Evolutionary conservation across 2,329 filamentous ascomycete genomes (phyloP), one percentile per base, ranked within the genome.

Genomic region (Ustulina deusta): DNA sequence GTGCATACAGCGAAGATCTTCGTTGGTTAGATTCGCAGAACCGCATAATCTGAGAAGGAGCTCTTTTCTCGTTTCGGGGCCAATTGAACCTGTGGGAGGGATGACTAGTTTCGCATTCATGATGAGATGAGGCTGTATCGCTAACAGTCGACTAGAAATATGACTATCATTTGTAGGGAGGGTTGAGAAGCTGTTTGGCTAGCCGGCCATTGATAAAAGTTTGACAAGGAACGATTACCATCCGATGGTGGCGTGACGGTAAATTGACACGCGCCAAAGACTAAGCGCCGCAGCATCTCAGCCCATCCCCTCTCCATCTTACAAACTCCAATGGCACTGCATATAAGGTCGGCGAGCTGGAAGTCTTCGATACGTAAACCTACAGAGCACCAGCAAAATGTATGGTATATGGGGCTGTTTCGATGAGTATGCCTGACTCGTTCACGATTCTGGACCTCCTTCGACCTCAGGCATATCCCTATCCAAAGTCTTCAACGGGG

Each of bases 31-130:
- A 34, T 40, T 68, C 22, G 40, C 65, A 10, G 65, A 46, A 40
- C 68, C 68, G 65, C 68, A 70, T 61, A 70, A 49, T 3, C 13
- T 46, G 20, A 57, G 48, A 25, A 70, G 68, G 17, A 70, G 68
- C 25, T 60, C 55, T 6, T 61, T 58, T 63, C 44, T 58, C 3
- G 36, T 61, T 6, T 32, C 32, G 40, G 46, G n/a, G 59, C 61
- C 58, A 40, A 63, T 60, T 48, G 29, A 48, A n/a, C 52, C 42
- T 13, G 61, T 68, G 32, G 65, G 57, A 54, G 55, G 58, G 36
- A 42, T 36, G 36, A 9, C 34, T 42, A 64, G 17, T 57, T 46
- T 57, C 20, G 48, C 20, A 25, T 38, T 54, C 58, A 64, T 65
- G 38, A 38, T 60, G 29, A 61, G 2, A n/a, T 44, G 5, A 36